Evolutionary conservation across 2,329 filamentous ascomycete genomes (phyloP), one percentile per base, ranked within the genome.

Genomic region (Trichophyton mentagrophytes): DNA sequence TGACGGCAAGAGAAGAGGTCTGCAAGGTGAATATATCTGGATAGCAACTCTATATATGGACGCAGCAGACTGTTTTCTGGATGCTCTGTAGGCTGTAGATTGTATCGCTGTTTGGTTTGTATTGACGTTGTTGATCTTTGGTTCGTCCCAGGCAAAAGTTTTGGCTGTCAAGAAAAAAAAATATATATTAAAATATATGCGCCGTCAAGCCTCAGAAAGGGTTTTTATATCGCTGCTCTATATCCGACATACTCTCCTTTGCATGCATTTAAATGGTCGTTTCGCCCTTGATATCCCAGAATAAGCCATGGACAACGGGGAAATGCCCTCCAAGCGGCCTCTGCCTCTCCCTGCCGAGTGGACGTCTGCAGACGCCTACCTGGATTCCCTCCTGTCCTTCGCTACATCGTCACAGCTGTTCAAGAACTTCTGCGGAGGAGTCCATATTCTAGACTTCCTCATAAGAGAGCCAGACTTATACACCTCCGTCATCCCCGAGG

Each of bases 401-500:
- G 82, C 85, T 1, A 85, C 85, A 4, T 85, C 84, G 1, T 88
- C 87, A 53, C 82, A 86, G 60, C 79, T 90, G 1, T 90, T 96
- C 67, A 87, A 89, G 65, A 89, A 89, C 27, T 80, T 99, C n/a
- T 96, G 90, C 70, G 93, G 93, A 60, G 91, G 92, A n/a, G 89
- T 97, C 0, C 93, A 99, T 70, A 91, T 99, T 64, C 80, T 97
- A 61, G 93, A 99, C 72, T 97, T 99, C 74, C 90, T 96, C 76
- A 96, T 90, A 1, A 83, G 84, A 47, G 83, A 90, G 56, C 89
- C 90, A 3, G 87, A 90, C 64, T 80, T 96, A 0, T 99, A 96
- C 71, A 83, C 87, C 59, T 79, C 82, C 1, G 81, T 92, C 1
- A 74, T 99, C 1, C 89, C 90, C 0, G 71, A 81, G 63, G 85